Percentiles rank a stretch among this genome's conserved stretches.
phyloP scores from a whole-genome alignment of 1,284 basidiomycete genomes.

The Calocybe gambosa region DNA sequence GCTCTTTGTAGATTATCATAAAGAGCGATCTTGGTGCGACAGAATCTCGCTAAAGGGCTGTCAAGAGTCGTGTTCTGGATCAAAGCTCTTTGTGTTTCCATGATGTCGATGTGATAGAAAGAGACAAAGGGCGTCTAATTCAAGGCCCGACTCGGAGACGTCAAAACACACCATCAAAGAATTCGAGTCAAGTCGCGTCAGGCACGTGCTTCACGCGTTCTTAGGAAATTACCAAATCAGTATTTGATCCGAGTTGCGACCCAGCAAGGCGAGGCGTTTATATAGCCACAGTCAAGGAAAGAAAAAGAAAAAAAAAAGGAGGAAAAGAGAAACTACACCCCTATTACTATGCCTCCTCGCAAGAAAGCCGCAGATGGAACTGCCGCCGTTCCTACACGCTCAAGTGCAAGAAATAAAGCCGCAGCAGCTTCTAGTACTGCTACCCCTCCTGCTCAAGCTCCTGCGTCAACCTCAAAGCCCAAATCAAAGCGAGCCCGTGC shows the following conservation, averaged over 20 bases:
- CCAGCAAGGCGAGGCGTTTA: conserved; percentile 3
- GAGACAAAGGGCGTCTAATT: not conserved
- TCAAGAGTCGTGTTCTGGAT: not conserved
- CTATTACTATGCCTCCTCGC: conserved; percentile 28
- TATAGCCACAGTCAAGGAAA: conserved; percentile 11
- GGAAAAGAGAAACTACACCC: conserved; percentile 8
- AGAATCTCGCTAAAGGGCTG: not conserved
- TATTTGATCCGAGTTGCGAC: not conserved
- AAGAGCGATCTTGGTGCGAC: not conserved
- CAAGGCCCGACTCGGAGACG: not conserved
- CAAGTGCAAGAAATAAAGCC: conserved; percentile 25
- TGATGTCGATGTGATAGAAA: too few species aligned
- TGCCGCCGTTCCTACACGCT: conserved; percentile 24
- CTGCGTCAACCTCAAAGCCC: conserved; percentile 7
- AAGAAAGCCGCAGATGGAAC: conserved; percentile 25
- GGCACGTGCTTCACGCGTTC: not conserved
- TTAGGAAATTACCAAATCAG: not conserved
- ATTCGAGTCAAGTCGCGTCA: not conserved
- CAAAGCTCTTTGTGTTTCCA: not conserved
- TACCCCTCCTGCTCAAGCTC: conserved; percentile 7
- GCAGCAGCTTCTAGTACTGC: conserved; percentile 16
- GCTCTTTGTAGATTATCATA: not conserved
- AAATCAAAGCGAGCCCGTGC: conserved; percentile 22
- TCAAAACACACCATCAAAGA: not conserved
- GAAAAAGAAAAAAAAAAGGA: not conserved